A percentile compares a stretch with the other conserved stretches of the same genome.
phyloP scores from a whole-genome alignment of 2,329 filamentous ascomycete genomes.

The Neurospora sp. region DNA sequence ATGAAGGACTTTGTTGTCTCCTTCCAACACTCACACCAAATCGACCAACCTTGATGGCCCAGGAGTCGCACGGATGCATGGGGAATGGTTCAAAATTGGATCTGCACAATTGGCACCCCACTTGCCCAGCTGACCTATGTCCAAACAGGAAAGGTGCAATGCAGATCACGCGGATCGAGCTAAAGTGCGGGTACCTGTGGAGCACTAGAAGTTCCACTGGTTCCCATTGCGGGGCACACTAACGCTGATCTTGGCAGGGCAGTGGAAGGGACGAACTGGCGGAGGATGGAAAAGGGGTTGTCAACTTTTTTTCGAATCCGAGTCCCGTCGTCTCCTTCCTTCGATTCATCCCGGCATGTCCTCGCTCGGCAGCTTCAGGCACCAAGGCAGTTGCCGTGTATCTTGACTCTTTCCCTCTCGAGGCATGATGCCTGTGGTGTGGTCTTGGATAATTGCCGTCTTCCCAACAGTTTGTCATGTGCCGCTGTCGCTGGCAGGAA shows the following conservation, averaged over 20 bases:
- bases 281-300: neutral
- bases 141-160: neutral
- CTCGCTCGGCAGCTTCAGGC: neutral
- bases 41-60: neutral
- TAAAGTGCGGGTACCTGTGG: neutral
- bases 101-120: neutral
- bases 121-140: neutral
- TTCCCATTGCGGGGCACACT: neutral
- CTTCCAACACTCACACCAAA: neutral
- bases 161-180: neutral
- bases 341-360: neutral
- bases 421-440: neutral
- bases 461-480: neutral
- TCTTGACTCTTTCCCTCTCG: neutral
- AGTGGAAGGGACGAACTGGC: neutral
- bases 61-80: neutral
- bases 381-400: neutral
- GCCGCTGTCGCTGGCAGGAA: neutral
- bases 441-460: neutral
- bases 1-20: neutral
- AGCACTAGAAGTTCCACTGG: neutral
- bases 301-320: neutral
- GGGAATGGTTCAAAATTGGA: neutral
- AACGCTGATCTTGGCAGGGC: neutral
- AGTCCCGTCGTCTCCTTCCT: neutral